phyloP scores from a whole-genome alignment of 768 basidiomycete species.

The Termitomyces sp. region DNA sequence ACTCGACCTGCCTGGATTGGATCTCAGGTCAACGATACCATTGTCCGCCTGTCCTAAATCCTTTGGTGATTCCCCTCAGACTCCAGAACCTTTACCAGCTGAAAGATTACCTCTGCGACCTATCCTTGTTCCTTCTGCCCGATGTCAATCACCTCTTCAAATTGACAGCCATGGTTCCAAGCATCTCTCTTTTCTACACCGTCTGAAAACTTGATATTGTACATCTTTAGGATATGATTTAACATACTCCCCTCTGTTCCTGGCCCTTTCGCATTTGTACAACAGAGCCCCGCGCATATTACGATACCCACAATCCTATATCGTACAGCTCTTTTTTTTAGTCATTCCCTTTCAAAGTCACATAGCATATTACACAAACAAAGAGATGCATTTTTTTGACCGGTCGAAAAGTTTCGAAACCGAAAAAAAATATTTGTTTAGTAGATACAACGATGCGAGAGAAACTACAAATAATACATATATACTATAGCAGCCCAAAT shows the following conservation, averaged over 20 bases:
- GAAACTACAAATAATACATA: slow-evolving; percentile 14
- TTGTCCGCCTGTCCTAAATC: slow-evolving; percentile 8
- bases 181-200: slow-evolving; percentile 30
- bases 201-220: slow-evolving; percentile 22
- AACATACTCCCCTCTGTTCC: neutral
- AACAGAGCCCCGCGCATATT: slow-evolving; percentile 11
- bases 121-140: slow-evolving; percentile 10
- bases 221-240: slow-evolving; percentile 2
- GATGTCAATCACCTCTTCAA: slow-evolving; percentile 7
- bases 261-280: slow-evolving; percentile 11
- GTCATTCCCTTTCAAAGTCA: neutral
- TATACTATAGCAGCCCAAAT: slow-evolving; percentile 8
- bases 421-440: neutral
- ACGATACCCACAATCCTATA: slow-evolving; percentile 15
- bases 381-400: slow-evolving; percentile 3
- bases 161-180: slow-evolving; percentile 20
- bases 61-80: slow-evolving; percentile 7
- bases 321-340: slow-evolving; percentile 11
- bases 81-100: neutral
- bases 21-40: slow-evolving; percentile 20
- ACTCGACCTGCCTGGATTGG: slow-evolving; percentile 18
- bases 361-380: neutral
- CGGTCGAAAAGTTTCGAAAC: neutral
- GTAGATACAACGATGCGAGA: slow-evolving; percentile 14
- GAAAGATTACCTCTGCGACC: slow-evolving; percentile 8